Evolutionary conservation across 2,329 filamentous ascomycete genomes (phyloP).

Genomic region (Furcasterigmium sp.): DNA sequence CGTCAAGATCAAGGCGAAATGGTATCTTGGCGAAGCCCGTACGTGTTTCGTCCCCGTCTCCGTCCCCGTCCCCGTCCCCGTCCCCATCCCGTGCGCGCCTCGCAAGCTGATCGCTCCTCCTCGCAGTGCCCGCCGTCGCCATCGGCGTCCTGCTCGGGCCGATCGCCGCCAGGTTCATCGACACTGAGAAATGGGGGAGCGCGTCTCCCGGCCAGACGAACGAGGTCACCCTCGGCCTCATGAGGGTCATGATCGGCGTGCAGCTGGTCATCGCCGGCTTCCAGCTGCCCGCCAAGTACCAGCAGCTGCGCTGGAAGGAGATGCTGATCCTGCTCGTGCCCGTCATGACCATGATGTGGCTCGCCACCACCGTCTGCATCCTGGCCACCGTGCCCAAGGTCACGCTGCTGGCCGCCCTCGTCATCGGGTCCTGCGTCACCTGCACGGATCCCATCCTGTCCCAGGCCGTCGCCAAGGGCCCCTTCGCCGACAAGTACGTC

Average conservation of each 20-base stretch:
- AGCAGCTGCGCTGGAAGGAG: slow-evolving; percentile 41
- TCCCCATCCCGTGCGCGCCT: not conserved
- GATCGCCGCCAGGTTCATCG: slow-evolving; percentile 44
- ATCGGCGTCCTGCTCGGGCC: slow-evolving; percentile 50
- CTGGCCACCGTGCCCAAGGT: slow-evolving; percentile 48
- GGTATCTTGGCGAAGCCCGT: slow-evolving; percentile 52
- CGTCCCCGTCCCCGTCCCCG: not conserved
- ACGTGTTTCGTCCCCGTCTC: slow-evolving; percentile 16
- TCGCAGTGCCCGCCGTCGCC: slow-evolving; percentile 47
- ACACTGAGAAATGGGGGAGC: slow-evolving; percentile 32
- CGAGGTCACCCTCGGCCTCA: slow-evolving; percentile 39
- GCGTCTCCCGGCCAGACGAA: slow-evolving; percentile 18
- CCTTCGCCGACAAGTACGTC: slow-evolving; percentile 57
- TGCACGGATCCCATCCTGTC: slow-evolving; percentile 57
- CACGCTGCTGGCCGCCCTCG: slow-evolving; percentile 46
- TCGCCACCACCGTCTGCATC: slow-evolving; percentile 50
- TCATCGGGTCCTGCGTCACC: slow-evolving; percentile 55
- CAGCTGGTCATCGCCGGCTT: slow-evolving; percentile 58
- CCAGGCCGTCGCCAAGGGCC: slow-evolving; percentile 55
- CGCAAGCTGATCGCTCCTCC: not conserved
- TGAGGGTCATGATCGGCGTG: slow-evolving; percentile 53
- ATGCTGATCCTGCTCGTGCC: slow-evolving; percentile 50
- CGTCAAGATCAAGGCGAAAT: slow-evolving; percentile 43
- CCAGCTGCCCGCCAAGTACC: slow-evolving; percentile 53
- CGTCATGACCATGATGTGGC: slow-evolving; percentile 58